A percentile compares a stretch with the other conserved stretches of the same genome.
Evolutionary conservation across 768 basidiomycete genomes (phyloP).

Genomic region (Rhizopogon vesiculosus): DNA sequence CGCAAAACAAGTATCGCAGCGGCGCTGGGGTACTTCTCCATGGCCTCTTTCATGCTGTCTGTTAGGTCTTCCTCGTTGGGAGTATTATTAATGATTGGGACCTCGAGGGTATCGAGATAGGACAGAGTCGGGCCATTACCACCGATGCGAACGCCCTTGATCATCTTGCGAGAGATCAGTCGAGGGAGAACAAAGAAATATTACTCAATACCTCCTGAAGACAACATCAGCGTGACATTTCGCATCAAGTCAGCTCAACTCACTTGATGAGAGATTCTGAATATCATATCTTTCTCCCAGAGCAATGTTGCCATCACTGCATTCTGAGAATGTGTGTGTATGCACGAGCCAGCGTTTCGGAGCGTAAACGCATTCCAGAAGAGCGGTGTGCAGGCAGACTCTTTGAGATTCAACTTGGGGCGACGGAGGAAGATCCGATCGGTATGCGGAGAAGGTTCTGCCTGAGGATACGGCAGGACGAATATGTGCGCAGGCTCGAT

Average conservation of each 20-base stretch:
- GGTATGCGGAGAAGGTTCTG: slow-evolving; percentile 52
- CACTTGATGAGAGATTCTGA: slow-evolving; percentile 82
- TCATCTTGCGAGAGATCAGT: slow-evolving; percentile 56
- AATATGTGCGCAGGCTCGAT: slow-evolving; percentile 84
- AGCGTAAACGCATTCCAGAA: slow-evolving; percentile 91
- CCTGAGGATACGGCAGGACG: slow-evolving; percentile 75
- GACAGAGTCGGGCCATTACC: slow-evolving; percentile 75
- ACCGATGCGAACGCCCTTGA: slow-evolving; percentile 78
- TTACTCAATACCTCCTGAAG: slow-evolving; percentile 35
- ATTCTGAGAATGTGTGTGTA: slow-evolving; percentile 89
- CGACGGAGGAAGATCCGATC: slow-evolving; percentile 77
- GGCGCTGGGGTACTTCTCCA: slow-evolving; percentile 75
- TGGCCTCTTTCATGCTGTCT: slow-evolving; percentile 84
- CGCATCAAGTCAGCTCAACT: not conserved
- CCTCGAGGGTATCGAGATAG: slow-evolving; percentile 78
- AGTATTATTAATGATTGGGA: slow-evolving; percentile 91
- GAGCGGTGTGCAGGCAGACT: slow-evolving; percentile 84
- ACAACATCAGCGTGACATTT: not conserved
- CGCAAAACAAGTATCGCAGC: slow-evolving; percentile 72
- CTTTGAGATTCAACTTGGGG: slow-evolving; percentile 67
- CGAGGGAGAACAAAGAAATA: not conserved
- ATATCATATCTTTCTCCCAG: slow-evolving; percentile 57
- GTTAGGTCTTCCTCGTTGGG: slow-evolving; percentile 87
- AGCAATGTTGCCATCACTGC: slow-evolving; percentile 86
- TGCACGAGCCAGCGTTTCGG: slow-evolving; percentile 77